phyloP scores from a whole-genome alignment of 306 rosid genomes.

The Acacia crassicarpa region DNA sequence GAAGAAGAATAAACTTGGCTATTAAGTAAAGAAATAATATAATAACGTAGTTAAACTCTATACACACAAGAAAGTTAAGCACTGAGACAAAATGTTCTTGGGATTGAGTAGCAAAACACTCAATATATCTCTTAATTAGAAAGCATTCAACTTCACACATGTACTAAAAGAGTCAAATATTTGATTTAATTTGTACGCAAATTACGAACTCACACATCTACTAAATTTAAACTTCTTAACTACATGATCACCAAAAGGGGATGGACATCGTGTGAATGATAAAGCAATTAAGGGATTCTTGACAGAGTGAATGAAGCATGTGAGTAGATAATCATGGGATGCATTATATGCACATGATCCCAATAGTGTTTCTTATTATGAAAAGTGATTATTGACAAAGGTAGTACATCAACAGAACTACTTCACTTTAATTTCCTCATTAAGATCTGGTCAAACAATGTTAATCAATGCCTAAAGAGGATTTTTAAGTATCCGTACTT shows the following conservation, averaged over 20 bases:
- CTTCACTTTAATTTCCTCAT: neutral
- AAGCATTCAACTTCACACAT: neutral
- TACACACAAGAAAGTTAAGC: neutral
- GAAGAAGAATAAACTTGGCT: neutral
- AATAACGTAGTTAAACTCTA: neutral
- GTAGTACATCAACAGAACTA: neutral
- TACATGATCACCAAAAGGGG: neutral
- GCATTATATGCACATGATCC: slow-evolving; percentile 3
- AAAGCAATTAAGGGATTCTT: neutral
- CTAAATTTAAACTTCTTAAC: neutral
- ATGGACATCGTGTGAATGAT: neutral
- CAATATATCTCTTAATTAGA: neutral
- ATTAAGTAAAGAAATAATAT: neutral
- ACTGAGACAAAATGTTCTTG: neutral
- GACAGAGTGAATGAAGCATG: neutral
- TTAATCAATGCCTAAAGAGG: neutral
- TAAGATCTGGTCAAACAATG: neutral
- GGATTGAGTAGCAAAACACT: neutral
- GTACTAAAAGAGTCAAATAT: neutral
- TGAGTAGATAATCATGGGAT: neutral
- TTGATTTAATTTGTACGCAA: neutral
- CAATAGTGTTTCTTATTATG: neutral
- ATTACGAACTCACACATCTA: neutral
- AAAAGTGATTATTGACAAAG: neutral
- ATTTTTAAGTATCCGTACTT: neutral